These are phyloP conservation scores for Rhizopogon roseolus DNA, from an alignment of 768 basidiomycete species.

Conservation along the genomic window DNA sequence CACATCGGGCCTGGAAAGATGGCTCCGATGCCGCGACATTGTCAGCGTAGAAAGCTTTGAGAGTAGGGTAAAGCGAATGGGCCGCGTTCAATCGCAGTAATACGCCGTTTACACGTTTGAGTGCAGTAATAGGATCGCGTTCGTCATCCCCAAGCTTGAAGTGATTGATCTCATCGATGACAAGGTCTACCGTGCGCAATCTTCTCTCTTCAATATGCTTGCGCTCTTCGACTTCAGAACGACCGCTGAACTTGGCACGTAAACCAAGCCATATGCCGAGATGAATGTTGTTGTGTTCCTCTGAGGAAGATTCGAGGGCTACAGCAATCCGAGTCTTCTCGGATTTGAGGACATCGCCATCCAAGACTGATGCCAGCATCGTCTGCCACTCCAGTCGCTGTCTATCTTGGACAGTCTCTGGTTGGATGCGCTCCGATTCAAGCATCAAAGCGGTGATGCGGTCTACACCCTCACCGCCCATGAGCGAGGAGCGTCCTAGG, in stretches of 20 bases:
- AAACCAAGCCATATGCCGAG: constrained; percentile 86
- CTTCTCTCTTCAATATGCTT: constrained; percentile 79
- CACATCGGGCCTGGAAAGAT: constrained; percentile 75
- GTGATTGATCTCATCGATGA: constrained; percentile 77
- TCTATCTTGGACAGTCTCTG: constrained; percentile 67
- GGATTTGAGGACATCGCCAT: constrained; percentile 90
- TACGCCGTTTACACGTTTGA: constrained; percentile 59
- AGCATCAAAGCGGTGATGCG: constrained; percentile 47
- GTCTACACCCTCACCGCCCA: constrained; percentile 42
- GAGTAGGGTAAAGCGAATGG: constrained; percentile 81
- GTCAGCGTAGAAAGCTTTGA: constrained; percentile 76
- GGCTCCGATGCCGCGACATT: constrained; percentile 63
- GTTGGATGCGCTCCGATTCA: constrained; percentile 61
- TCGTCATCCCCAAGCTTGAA: constrained; percentile 58
- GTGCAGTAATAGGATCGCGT: constrained; percentile 34
- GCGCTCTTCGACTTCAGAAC: constrained; percentile 79
- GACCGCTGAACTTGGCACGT: constrained; percentile 78
- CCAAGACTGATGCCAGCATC: constrained; percentile 89
- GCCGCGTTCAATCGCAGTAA: constrained; percentile 77
- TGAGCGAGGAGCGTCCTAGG: constrained; percentile 36
- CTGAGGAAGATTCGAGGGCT: constrained; percentile 62
- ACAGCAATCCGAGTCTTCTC: constrained; percentile 92
- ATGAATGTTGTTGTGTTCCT: constrained; percentile 64
- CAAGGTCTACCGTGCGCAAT: constrained; percentile 71
- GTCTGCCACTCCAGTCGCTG: constrained; percentile 94